These are phyloP conservation scores for Mimosa pudica DNA, from an alignment of 306 rosid species.

Conservation along the genomic window DNA sequence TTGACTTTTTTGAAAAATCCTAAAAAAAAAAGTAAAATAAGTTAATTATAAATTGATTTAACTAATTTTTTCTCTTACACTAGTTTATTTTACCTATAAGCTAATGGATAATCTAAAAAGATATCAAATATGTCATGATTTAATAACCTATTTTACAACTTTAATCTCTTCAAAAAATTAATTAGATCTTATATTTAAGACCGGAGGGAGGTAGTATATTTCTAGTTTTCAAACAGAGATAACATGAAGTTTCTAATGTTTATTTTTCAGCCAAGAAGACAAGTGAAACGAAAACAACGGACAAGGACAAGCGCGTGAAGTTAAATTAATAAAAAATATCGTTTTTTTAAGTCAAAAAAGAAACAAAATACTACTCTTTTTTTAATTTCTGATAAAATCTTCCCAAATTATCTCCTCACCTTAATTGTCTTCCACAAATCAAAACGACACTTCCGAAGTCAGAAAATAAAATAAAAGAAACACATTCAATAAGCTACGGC, in stretches of 20 bases:
- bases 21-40: too few relatives aligned
- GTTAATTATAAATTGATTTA: too few relatives aligned
- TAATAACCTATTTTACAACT: too few relatives aligned
- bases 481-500: conserved; percentile 28
- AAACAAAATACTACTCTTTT: conserved; percentile 39
- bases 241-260: neutral
- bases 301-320: neutral
- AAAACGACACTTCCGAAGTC: conserved; percentile 32
- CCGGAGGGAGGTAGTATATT: too few relatives aligned
- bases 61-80: too few relatives aligned
- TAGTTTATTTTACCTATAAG: too few relatives aligned
- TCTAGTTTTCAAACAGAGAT: neutral
- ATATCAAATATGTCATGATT: too few relatives aligned
- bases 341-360: conserved; percentile 38
- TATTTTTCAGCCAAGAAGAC: neutral
- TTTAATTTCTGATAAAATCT: conserved; percentile 33
- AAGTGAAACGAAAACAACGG: neutral
- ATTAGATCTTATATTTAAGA: too few relatives aligned
- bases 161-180: too few relatives aligned
- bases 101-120: too few relatives aligned
- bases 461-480: neutral
- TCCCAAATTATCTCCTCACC: conserved; percentile 39
- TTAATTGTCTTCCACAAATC: conserved; percentile 43
- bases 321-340: conserved; percentile 8
- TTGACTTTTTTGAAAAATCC: too few relatives aligned